phyloP scores from a whole-genome alignment of 1,139 yeast species.

The Debaryomyces udenii region DNA sequence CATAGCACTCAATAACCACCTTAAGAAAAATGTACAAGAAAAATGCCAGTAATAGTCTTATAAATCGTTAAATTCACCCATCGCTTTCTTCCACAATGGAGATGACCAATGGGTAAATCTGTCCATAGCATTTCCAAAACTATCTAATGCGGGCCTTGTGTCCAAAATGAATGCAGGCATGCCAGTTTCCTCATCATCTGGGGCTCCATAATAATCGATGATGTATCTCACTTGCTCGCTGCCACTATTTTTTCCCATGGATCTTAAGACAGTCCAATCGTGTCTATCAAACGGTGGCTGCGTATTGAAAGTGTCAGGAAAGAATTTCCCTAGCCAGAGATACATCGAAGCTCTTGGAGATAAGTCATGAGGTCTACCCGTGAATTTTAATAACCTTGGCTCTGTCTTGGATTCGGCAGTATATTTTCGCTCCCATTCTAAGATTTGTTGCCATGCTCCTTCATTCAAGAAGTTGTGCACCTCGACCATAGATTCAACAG shows the following conservation, averaged over 20 bases:
- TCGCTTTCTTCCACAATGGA: conserved; percentile 48
- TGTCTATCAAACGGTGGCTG: conserved; percentile 97
- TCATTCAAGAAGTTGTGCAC: conserved; percentile 96
- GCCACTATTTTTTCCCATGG: conserved; percentile 47
- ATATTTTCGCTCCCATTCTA: conserved; percentile 79
- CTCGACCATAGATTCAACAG: conserved; percentile 95
- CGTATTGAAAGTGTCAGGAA: conserved; percentile 72
- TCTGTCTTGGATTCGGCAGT: conserved; percentile 54
- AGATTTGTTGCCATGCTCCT: conserved; percentile 96
- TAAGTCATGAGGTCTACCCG: conserved; percentile 87
- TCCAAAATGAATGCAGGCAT: conserved; percentile 90
- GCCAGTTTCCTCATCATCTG: conserved; percentile 86
- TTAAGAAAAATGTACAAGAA: conserved; percentile 3
- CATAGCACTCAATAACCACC: background rate
- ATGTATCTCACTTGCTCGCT: conserved; percentile 77
- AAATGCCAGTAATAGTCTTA: conserved; percentile 2
- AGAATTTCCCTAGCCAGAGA: conserved; percentile 64
- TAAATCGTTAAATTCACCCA: conserved; percentile 39
- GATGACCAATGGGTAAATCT: conserved; percentile 56
- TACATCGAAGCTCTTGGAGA: conserved; percentile 86
- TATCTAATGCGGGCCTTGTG: conserved; percentile 93
- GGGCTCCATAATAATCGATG: conserved; percentile 91
- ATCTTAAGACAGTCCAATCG: conserved; percentile 94
- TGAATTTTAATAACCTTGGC: conserved; percentile 83
- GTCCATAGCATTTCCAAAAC: conserved; percentile 62